Conservation (phyloP, 2,329 filamentous ascomycete genomes). For the Talaromyces pinophilus region DNA sequence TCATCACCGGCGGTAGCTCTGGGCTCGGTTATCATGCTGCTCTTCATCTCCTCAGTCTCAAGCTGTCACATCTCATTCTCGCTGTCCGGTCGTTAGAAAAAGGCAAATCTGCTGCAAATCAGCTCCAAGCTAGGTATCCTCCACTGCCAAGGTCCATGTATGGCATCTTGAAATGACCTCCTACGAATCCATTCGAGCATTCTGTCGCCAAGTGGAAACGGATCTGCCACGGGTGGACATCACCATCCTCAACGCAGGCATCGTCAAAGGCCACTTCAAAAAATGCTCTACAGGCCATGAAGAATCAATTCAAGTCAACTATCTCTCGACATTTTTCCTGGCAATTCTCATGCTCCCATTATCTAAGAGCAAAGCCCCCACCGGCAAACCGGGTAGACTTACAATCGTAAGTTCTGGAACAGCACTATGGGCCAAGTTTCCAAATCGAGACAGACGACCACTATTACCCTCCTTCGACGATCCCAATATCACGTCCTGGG, state of each 20-base stretch:
- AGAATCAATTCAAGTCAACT: constrained; percentile 38
- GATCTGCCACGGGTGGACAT: constrained; percentile 45
- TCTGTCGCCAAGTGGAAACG: constrained; percentile 37
- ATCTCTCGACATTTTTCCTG: constrained; percentile 29
- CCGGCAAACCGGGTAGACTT: constrained; percentile 23
- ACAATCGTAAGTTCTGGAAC: constrained; percentile 29
- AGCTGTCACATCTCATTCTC: constrained; percentile 48
- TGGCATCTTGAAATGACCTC: constrained; percentile 23
- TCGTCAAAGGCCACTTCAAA: constrained; percentile 24
- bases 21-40: constrained; percentile 51
- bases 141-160: not conserved
- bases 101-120: constrained; percentile 45
- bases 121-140: not conserved
- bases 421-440: constrained; percentile 27
- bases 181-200: constrained; percentile 32
- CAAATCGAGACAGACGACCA: constrained; percentile 19
- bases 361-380: constrained; percentile 11
- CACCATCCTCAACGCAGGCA: constrained; percentile 31
- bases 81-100: constrained; percentile 47
- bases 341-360: constrained; percentile 29
- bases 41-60: constrained; percentile 40
- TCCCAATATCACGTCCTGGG: not conserved
- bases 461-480: constrained; percentile 34
- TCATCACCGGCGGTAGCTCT: constrained; percentile 52
- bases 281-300: constrained; percentile 40